phyloP scores from a whole-genome alignment of 1,284 basidiomycete species.

The Austroboletus novae-zelandiae region DNA sequence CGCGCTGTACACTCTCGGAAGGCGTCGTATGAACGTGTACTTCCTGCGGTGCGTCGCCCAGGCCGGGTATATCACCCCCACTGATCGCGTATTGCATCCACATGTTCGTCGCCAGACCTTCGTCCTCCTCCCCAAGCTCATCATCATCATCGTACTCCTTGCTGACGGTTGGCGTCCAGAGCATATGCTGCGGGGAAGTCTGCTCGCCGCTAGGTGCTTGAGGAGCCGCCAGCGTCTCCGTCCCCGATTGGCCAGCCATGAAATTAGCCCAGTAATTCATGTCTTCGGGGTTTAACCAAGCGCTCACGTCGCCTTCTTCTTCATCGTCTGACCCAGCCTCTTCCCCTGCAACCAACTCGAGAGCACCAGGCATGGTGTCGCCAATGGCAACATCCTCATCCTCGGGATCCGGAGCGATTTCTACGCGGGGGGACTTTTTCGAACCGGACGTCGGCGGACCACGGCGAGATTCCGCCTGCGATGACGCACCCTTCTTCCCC shows the following conservation, averaged over 20 bases:
- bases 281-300: constrained; percentile 27
- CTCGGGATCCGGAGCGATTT: constrained; percentile 14
- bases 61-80: constrained; percentile 21
- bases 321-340: constrained; percentile 14
- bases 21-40: neutral
- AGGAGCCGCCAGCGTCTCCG: constrained; percentile 5
- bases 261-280: constrained; percentile 28
- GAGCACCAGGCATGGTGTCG: constrained; percentile 8
- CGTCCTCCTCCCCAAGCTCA: constrained; percentile 10
- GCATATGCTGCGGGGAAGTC: constrained; percentile 24
- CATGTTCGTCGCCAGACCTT: constrained; percentile 17
- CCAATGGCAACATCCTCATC: constrained; percentile 1
- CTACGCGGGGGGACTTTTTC: constrained; percentile 13
- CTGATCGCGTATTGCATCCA: constrained; percentile 33
- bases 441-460: constrained; percentile 2
- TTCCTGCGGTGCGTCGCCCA: constrained; percentile 6
- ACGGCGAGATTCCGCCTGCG: constrained; percentile 7
- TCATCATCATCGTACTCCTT: constrained; percentile 27
- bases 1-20: constrained; percentile 8
- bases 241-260: constrained; percentile 20
- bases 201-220: constrained; percentile 7
- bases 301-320: constrained; percentile 21
- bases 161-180: constrained; percentile 34
- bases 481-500: constrained; percentile 14
- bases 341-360: neutral